Evolutionary conservation across 164 flowering plant genomes (phyloP).

Genomic region (Aristolochia contorta): DNA sequence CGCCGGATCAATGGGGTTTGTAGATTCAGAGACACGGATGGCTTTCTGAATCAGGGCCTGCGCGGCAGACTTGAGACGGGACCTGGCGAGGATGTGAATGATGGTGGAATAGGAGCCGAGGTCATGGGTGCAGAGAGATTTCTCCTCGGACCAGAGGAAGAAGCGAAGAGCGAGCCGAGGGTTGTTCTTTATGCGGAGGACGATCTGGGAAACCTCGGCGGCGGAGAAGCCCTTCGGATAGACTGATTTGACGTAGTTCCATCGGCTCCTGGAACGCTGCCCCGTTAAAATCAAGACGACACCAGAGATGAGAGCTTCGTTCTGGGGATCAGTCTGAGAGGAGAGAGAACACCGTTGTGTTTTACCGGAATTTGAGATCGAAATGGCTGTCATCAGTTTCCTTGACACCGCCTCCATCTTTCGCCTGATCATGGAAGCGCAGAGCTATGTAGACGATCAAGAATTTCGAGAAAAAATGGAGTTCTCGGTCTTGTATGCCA

Average conservation of each 20-base stretch:
- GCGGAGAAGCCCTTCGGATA: slow-evolving; percentile 46
- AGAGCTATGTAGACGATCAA: too few relatives aligned
- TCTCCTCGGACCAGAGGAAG: slow-evolving; percentile 49
- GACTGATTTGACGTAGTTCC: slow-evolving; percentile 50
- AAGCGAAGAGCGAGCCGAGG: slow-evolving; percentile 66
- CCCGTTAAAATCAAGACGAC: slow-evolving; percentile 38
- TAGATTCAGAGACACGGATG: slow-evolving; percentile 18
- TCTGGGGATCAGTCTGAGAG: neutral
- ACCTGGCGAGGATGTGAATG: slow-evolving; percentile 64
- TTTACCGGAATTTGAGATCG: too few relatives aligned
- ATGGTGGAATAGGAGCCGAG: slow-evolving; percentile 54
- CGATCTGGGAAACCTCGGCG: slow-evolving; percentile 43
- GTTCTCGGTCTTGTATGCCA: too few relatives aligned
- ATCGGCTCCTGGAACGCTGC: slow-evolving; percentile 62
- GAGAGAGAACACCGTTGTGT: too few relatives aligned
- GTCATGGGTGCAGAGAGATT: slow-evolving; percentile 45
- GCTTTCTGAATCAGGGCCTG: slow-evolving; percentile 34
- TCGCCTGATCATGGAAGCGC: too few relatives aligned
- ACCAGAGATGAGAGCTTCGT: slow-evolving; percentile 18
- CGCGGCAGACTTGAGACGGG: slow-evolving; percentile 42
- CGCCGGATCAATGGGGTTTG: slow-evolving; percentile 7
- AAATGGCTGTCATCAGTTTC: too few relatives aligned
- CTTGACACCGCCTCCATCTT: too few relatives aligned
- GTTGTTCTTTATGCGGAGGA: slow-evolving; percentile 49
- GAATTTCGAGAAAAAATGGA: too few relatives aligned